These are phyloP conservation scores for Phytophthora sp. DNA, from an alignment of 352 stramenopile genomes.

Conservation along the genomic window DNA sequence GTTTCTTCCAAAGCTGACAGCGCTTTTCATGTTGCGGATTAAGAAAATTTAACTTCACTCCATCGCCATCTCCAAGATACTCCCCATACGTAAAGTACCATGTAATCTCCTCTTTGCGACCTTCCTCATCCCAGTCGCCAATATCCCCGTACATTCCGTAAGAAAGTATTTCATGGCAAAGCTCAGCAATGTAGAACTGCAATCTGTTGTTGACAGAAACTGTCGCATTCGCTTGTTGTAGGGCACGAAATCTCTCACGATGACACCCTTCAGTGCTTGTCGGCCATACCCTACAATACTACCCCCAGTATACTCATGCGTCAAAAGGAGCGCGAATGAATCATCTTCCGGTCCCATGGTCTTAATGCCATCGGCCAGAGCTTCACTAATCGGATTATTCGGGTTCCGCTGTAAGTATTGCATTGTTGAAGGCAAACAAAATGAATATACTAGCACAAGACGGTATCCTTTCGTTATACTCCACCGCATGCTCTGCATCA, in stretches of 20 bases:
- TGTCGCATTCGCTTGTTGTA: not conserved
- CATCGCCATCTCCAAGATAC: not conserved
- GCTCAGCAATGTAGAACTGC: conserved; percentile 18
- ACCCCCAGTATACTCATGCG: conserved; percentile 24
- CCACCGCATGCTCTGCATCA: conserved; percentile 24
- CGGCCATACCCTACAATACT: conserved; percentile 11
- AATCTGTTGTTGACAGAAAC: conserved; percentile 5
- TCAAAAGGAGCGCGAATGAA: conserved; percentile 18
- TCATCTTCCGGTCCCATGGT: conserved; percentile 46
- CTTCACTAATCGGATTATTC: not conserved
- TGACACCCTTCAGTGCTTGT: conserved; percentile 21
- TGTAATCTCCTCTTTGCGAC: conserved; percentile 2
- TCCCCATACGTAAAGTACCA: conserved; percentile 5
- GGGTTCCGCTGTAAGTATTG: conserved; percentile 1
- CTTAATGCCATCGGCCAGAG: conserved; percentile 14
- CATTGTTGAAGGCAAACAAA: conserved; percentile 27
- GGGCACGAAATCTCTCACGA: conserved; percentile 9
- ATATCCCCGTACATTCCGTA: conserved; percentile 3
- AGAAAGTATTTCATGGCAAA: conserved; percentile 14
- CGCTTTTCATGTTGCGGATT: conserved; percentile 26
- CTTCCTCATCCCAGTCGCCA: not conserved
- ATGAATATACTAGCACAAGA: conserved; percentile 29
- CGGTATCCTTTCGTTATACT: conserved; percentile 29
- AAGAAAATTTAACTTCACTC: conserved; percentile 12
- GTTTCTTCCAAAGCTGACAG: conserved; percentile 19